A percentile compares a stretch with the other conserved stretches of the same genome.
These are phyloP conservation scores for Peronosclerospora sorghi DNA, from an alignment of 352 stramenopile species.

Conservation along the genomic window DNA sequence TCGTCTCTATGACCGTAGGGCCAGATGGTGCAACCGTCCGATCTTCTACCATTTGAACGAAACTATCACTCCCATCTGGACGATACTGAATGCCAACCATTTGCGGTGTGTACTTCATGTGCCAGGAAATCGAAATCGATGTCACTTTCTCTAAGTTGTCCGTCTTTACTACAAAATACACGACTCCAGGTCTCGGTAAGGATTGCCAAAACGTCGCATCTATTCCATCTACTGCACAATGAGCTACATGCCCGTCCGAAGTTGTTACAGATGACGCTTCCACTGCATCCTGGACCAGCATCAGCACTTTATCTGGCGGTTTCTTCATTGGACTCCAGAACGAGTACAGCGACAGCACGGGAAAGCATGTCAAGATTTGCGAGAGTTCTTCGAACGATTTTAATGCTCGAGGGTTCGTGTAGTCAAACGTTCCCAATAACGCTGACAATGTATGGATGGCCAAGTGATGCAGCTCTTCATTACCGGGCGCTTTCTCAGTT, in stretches of 20 bases:
- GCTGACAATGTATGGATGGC: conserved; percentile 72
- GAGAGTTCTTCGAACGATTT: conserved; percentile 71
- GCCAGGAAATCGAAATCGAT: conserved; percentile 60
- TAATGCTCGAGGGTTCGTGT: conserved; percentile 27
- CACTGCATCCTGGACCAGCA: conserved; percentile 31
- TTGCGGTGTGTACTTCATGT: conserved; percentile 52
- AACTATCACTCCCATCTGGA: conserved; percentile 19
- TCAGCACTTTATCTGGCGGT: conserved; percentile 40
- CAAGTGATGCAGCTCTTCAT: conserved; percentile 71
- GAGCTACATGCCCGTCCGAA: conserved; percentile 30
- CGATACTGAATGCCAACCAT: conserved; percentile 50
- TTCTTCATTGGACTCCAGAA: conserved; percentile 78
- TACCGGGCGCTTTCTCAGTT: conserved; percentile 21
- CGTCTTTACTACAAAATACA: conserved; percentile 38
- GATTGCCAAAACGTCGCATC: conserved; percentile 73
- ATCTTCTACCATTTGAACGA: conserved; percentile 31
- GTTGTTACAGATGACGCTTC: conserved; percentile 45
- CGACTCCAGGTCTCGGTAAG: conserved; percentile 31
- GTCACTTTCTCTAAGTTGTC: conserved; percentile 32
- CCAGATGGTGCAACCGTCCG: conserved; percentile 7
- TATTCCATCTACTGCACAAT: conserved; percentile 43
- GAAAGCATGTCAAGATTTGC: conserved; percentile 64
- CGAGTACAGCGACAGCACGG: conserved; percentile 63
- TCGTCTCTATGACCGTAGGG: conserved; percentile 26
- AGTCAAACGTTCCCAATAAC: conserved; percentile 66